phyloP scores from a whole-genome alignment of 2,329 filamentous ascomycete species.

The Fusarium tjaetaba region DNA sequence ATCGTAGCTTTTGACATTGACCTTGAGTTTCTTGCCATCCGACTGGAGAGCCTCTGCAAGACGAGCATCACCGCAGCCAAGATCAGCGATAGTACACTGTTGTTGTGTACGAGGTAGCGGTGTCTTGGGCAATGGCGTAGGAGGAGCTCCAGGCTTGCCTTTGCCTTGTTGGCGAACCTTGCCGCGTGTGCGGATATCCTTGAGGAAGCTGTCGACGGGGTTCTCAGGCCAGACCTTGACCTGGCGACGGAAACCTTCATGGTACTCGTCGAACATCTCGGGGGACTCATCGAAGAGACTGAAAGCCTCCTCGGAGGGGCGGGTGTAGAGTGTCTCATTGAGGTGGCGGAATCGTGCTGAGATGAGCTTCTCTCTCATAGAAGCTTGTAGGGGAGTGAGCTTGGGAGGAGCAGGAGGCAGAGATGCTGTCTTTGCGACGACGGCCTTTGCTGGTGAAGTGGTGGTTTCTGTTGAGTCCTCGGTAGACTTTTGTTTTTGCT shows the following conservation, averaged over 20 bases:
- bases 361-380: conserved; percentile 94
- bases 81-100: conserved; percentile 82
- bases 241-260: conserved; percentile 94
- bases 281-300: conserved; percentile 84
- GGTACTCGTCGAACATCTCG: conserved; percentile 95
- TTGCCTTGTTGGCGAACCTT: conserved; percentile 55
- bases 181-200: conserved; percentile 74
- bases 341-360: conserved; percentile 97
- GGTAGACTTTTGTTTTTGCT: conserved; percentile 29
- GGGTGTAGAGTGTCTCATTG: conserved; percentile 96
- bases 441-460: conserved; percentile 31
- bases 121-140: conserved; percentile 43
- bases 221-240: conserved; percentile 97
- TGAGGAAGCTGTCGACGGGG: conserved; percentile 88
- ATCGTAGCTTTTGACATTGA: conserved; percentile 87
- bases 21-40: conserved; percentile 71
- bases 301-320: conserved; percentile 84
- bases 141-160: conserved; percentile 44
- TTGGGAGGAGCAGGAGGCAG: conserved; percentile 61
- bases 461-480: conserved; percentile 26
- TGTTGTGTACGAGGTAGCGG: conserved; percentile 78
- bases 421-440: conserved; percentile 40
- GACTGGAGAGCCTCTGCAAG: conserved; percentile 76
- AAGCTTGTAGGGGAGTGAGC: conserved; percentile 90
- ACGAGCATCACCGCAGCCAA: conserved; percentile 92